Evolutionary conservation across 257 asterid genomes (phyloP).

Genomic region (Petunia axillaris): DNA sequence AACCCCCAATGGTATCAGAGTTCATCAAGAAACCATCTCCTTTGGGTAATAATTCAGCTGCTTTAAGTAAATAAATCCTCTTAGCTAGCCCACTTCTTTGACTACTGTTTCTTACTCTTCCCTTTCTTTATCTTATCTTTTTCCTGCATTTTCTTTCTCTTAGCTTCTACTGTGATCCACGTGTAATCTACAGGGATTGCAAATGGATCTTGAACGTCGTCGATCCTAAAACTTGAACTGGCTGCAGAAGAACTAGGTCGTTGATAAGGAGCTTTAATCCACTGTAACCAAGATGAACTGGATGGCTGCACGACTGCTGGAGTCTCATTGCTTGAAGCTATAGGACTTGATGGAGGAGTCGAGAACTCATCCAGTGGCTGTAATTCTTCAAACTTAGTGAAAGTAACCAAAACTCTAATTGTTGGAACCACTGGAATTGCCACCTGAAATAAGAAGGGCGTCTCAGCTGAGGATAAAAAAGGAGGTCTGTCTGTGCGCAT

Average conservation of each 20-base stretch:
- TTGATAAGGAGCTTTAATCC: slow-evolving; percentile 85
- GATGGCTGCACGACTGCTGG: slow-evolving; percentile 52
- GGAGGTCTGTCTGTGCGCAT: background rate
- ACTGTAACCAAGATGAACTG: slow-evolving; percentile 89
- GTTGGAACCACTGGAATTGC: slow-evolving; percentile 97
- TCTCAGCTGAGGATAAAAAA: background rate
- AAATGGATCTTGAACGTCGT: slow-evolving; percentile 74
- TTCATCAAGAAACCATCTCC: too few relatives aligned
- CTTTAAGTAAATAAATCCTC: too few relatives aligned
- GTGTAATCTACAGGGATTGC: slow-evolving; percentile 73
- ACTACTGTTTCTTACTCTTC: slow-evolving; percentile 53
- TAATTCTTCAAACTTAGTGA: slow-evolving; percentile 86
- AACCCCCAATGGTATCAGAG: too few relatives aligned
- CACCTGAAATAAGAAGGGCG: slow-evolving; percentile 53
- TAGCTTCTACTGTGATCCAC: slow-evolving; percentile 86
- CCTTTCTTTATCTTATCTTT: slow-evolving; percentile 72
- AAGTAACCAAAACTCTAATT: slow-evolving; percentile 83
- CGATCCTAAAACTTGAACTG: slow-evolving; percentile 61
- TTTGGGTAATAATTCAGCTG: too few relatives aligned
- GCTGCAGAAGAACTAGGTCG: slow-evolving; percentile 57
- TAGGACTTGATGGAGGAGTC: slow-evolving; percentile 89
- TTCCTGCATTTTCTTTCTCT: slow-evolving; percentile 91
- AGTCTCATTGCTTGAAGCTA: slow-evolving; percentile 56
- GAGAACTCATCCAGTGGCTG: slow-evolving; percentile 86
- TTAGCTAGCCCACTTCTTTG: background rate